A percentile compares a stretch with the other conserved stretches of the same genome.
These are phyloP conservation scores for Nakaseomyces uthaithaninus DNA, from an alignment of 1,139 yeast genomes.

Conservation along the genomic window DNA sequence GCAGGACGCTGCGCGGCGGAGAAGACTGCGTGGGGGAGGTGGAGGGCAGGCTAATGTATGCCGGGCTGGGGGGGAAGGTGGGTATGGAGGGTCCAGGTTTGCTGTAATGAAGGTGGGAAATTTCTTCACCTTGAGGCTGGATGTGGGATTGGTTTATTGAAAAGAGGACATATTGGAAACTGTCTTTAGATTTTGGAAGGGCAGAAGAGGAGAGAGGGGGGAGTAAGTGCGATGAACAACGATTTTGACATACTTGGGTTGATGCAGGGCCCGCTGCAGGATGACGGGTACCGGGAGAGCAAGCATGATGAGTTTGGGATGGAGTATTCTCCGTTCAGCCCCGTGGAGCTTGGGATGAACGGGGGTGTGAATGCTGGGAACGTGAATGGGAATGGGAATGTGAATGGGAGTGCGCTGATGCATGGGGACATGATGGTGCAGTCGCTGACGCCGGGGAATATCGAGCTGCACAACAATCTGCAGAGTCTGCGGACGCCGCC, in stretches of 20 bases:
- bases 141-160: too few relatives aligned
- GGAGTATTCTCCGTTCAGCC: conserved; percentile 6
- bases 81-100: too few relatives aligned
- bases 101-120: too few relatives aligned
- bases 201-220: too few relatives aligned
- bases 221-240: neutral
- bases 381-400: neutral
- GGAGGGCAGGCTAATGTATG: too few relatives aligned
- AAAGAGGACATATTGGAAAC: too few relatives aligned
- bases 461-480: conserved; percentile 3
- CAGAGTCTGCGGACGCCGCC: conserved; percentile 7
- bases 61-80: too few relatives aligned
- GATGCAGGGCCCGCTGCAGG: conserved; percentile 5
- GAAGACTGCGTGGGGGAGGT: too few relatives aligned
- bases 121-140: too few relatives aligned
- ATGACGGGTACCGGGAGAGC: neutral
- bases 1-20: too few relatives aligned
- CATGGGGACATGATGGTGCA: too few relatives aligned
- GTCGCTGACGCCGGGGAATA: conserved; percentile 6
- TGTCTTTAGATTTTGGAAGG: too few relatives aligned
- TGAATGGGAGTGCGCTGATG: neutral
- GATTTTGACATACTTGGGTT: conserved; percentile 5
- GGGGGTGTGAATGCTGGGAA: neutral
- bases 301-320: conserved; percentile 4
- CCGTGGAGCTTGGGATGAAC: neutral